These are phyloP conservation scores for Pharus latifolius DNA, from an alignment of 176 grass and related monocot genomes.

Conservation along the genomic window DNA sequence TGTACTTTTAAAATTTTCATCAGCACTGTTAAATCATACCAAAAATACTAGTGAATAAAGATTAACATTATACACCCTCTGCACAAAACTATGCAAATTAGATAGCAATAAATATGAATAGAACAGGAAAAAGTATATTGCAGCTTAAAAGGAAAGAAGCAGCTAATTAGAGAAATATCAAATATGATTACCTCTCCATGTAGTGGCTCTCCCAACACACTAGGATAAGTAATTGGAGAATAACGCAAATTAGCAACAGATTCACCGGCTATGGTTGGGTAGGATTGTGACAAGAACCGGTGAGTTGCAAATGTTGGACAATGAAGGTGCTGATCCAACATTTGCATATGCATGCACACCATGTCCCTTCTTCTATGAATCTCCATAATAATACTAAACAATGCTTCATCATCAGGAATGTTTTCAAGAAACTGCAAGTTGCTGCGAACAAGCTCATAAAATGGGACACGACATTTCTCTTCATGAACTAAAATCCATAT, in stretches of 20 bases:
- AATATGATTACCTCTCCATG: conserved; percentile 75
- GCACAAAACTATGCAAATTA: not conserved
- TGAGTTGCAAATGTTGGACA: conserved; percentile 95
- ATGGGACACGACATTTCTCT: conserved; percentile 78
- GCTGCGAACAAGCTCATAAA: conserved; percentile 86
- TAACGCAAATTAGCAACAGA: conserved; percentile 81
- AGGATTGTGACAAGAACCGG: conserved; percentile 81
- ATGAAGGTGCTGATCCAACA: conserved; percentile 97
- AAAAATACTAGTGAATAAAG: not conserved
- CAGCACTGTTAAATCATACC: not conserved
- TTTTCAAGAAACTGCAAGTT: conserved; percentile 88
- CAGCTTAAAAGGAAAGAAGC: not conserved
- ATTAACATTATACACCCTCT: not conserved
- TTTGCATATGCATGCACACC: conserved; percentile 99
- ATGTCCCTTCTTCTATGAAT: conserved; percentile 95
- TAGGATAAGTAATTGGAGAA: conserved; percentile 96
- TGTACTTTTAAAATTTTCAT: too few species aligned
- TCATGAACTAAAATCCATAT: conserved; percentile 87
- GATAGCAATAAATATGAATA: not conserved
- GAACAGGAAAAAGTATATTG: not conserved
- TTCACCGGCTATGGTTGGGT: conserved; percentile 87
- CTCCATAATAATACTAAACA: conserved; percentile 95
- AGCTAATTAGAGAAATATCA: conserved; percentile 2
- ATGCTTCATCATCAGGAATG: conserved; percentile 86
- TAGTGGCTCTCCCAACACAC: conserved; percentile 85